Evolutionary conservation across 2,329 filamentous ascomycete genomes (phyloP).

Genomic region (Saccharata proteae): DNA sequence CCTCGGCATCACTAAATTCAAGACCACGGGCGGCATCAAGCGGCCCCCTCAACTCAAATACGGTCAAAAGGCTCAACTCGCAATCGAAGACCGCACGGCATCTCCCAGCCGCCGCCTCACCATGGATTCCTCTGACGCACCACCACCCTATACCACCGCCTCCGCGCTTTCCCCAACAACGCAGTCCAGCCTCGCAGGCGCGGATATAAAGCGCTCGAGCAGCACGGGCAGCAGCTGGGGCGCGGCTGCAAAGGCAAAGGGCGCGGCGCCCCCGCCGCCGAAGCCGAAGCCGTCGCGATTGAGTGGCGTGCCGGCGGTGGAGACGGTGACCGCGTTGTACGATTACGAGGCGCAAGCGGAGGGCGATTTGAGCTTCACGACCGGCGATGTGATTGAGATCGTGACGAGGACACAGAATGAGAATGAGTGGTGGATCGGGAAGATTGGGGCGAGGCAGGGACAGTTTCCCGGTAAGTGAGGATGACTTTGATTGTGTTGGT

Average conservation of each 20-base stretch:
- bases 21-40: constrained; percentile 59
- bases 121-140: constrained; percentile 19
- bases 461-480: constrained; percentile 77
- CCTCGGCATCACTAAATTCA: constrained; percentile 79
- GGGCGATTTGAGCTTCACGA: constrained; percentile 80
- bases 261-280: constrained; percentile 37
- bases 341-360: constrained; percentile 95
- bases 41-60: constrained; percentile 24
- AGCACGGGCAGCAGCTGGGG: constrained; percentile 24
- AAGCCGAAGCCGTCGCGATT: constrained; percentile 59
- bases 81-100: constrained; percentile 21
- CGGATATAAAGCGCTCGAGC: constrained; percentile 18
- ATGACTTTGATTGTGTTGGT: not conserved
- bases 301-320: constrained; percentile 50
- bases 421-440: constrained; percentile 96
- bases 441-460: constrained; percentile 64
- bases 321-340: constrained; percentile 83
- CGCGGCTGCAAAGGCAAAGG: constrained; percentile 35
- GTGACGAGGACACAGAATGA: constrained; percentile 70
- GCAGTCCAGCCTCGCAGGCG: constrained; percentile 9
- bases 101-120: constrained; percentile 15
- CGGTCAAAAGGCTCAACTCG: constrained; percentile 20
- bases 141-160: constrained; percentile 28
- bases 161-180: constrained; percentile 18
- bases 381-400: constrained; percentile 86